Conservation (phyloP, 495 filamentous ascomycete genomes). For the Penicillium paxilli region DNA sequence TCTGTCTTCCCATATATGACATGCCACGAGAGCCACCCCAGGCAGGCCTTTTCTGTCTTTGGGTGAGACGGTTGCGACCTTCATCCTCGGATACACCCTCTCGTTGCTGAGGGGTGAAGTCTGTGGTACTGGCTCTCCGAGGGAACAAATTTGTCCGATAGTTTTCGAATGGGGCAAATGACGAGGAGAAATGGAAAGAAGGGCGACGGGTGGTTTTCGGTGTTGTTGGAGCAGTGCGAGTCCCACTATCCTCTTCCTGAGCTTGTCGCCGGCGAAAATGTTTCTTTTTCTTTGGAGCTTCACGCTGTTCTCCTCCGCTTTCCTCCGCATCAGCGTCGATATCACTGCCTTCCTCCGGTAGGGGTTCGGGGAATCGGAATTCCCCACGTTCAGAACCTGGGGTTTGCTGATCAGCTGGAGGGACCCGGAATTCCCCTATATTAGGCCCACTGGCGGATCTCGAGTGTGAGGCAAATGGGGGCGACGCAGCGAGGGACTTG, state of each 20-base stretch:
- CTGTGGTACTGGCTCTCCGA: constrained; percentile 68
- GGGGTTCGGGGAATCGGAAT: constrained; percentile 51
- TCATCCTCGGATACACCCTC: constrained; percentile 87
- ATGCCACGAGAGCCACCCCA: constrained; percentile 58
- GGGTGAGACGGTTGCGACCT: constrained; percentile 68
- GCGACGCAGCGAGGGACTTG: constrained; percentile 54
- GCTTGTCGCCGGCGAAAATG: constrained; percentile 47
- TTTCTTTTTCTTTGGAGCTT: constrained; percentile 50
- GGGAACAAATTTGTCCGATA: constrained; percentile 56
- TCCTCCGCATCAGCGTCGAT: constrained; percentile 80
- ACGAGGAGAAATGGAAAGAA: constrained; percentile 46
- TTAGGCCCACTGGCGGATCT: constrained; percentile 45
- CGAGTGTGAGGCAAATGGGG: constrained; percentile 41
- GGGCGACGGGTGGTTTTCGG: constrained; percentile 50
- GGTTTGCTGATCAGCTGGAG: constrained; percentile 30
- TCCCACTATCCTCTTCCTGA: constrained; percentile 48
- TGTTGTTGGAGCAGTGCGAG: constrained; percentile 63
- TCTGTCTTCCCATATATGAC: constrained; percentile 50
- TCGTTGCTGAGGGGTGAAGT: constrained; percentile 63
- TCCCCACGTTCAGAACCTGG: constrained; percentile 52
- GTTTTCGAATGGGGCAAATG: constrained; percentile 48
- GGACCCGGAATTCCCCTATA: constrained; percentile 30
- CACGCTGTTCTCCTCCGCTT: constrained; percentile 49
- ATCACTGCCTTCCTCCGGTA: constrained; percentile 65
- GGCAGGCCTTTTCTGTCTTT: constrained; percentile 51